A percentile compares a stretch with the other conserved stretches of the same genome.
Conservation (phyloP, 805 yeast genomes). For the Kodamaea fukazawae region DNA sequence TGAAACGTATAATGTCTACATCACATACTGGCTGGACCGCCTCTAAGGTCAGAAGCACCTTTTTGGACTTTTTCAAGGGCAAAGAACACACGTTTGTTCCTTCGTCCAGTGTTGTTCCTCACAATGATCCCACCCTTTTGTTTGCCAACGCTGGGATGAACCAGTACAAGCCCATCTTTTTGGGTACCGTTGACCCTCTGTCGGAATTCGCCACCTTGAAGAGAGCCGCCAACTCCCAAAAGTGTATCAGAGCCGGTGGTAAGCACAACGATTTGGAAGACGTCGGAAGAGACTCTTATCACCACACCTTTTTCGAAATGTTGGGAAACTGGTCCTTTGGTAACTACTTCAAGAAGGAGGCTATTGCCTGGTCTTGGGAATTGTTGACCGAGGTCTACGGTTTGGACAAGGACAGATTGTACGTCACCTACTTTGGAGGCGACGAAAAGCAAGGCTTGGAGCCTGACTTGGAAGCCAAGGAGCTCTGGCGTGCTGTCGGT, state of each 20-base stretch:
- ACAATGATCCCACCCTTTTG: slow-evolving; percentile 93
- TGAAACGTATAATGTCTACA: slow-evolving; percentile 23
- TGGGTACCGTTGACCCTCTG: slow-evolving; percentile 96
- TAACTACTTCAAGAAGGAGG: slow-evolving; percentile 95
- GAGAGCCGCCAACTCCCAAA: slow-evolving; percentile 93
- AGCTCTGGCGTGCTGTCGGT: slow-evolving; percentile 83
- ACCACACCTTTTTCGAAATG: slow-evolving; percentile 99
- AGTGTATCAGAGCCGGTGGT: slow-evolving; percentile 99
- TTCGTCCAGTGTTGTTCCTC: slow-evolving; percentile 93
- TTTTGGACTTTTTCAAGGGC: slow-evolving; percentile 71
- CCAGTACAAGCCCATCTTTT: slow-evolving; percentile 95
- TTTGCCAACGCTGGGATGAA: slow-evolving; percentile 99
- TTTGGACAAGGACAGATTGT: slow-evolving; percentile 72
- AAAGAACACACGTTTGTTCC: slow-evolving; percentile 79
- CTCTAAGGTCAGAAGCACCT: slow-evolving; percentile 72
- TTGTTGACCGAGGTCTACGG: slow-evolving; percentile 83
- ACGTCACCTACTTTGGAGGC: slow-evolving; percentile 97
- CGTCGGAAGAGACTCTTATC: slow-evolving; percentile 96
- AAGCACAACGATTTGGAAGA: slow-evolving; percentile 97
- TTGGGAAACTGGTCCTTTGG: slow-evolving; percentile 99
- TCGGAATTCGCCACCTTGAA: slow-evolving; percentile 80
- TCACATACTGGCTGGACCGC: slow-evolving; percentile 39
- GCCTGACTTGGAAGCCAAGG: slow-evolving; percentile 92
- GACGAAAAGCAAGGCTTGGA: slow-evolving; percentile 77
- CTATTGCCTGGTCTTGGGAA: slow-evolving; percentile 87